These are phyloP conservation scores for Tetramitus jugosus DNA, from an alignment of 208 protist species.

Conservation along the genomic window DNA sequence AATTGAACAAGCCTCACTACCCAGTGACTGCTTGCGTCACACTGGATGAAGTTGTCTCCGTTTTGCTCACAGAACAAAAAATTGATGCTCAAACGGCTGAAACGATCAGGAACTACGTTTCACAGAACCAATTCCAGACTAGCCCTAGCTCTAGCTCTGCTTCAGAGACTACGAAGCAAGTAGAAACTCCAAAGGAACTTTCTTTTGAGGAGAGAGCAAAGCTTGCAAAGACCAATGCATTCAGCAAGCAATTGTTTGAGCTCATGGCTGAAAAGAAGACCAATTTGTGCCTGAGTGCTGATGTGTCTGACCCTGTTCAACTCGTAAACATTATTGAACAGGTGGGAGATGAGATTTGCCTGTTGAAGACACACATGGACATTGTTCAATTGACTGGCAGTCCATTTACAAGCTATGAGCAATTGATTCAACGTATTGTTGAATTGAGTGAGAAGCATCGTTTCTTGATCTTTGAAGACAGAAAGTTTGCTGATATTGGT, in stretches of 20 bases:
- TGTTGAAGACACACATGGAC: slow-evolving; percentile 68
- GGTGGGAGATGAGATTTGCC: slow-evolving; percentile 48
- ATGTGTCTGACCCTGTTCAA: slow-evolving; percentile 42
- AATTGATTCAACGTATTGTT: slow-evolving; percentile 30
- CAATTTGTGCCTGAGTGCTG: slow-evolving; percentile 53
- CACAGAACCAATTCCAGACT: background rate
- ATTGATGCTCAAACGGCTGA: background rate
- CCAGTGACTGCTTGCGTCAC: background rate
- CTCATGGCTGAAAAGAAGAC: slow-evolving; percentile 57
- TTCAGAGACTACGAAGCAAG: background rate
- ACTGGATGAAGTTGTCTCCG: background rate
- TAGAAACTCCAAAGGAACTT: background rate
- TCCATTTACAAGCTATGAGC: slow-evolving; percentile 26
- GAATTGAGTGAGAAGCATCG: slow-evolving; percentile 51
- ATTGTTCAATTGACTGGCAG: slow-evolving; percentile 49
- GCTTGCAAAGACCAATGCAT: background rate
- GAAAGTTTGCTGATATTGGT: slow-evolving; percentile 83
- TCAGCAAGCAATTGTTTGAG: slow-evolving; percentile 41
- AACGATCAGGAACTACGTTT: background rate
- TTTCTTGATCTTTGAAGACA: slow-evolving; percentile 77
- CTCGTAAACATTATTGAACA: slow-evolving; percentile 30
- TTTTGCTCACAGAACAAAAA: background rate
- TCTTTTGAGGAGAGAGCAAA: background rate
- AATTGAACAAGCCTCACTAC: no score
- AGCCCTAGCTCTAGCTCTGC: no score